Base-by-base conservation (phyloP, 2,329 filamentous ascomycete species). In the Emmonsia crescens region DNA sequence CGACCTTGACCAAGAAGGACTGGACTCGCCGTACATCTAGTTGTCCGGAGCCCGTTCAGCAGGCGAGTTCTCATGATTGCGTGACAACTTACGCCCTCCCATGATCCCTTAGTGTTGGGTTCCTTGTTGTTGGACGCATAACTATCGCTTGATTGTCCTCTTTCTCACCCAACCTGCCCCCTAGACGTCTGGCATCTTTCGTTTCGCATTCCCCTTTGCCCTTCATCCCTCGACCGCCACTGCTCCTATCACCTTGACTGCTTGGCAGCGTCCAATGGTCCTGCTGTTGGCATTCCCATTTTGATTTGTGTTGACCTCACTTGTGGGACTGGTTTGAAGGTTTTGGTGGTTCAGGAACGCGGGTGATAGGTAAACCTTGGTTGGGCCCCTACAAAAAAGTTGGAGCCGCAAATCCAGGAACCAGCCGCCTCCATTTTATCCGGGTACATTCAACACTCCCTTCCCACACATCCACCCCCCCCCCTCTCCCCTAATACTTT, bases 321-420 rank as follows among this genome's bases (percentile, higher is more conserved):
- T 29, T 31, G 24, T 21, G 27, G 27, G 56, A 44, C 38, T 4
- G 40, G 27, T 12, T 27, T 9, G n/a, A 9, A 38, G 51, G 27
- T 55, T 42, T 38, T 27, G 14, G 54, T 40, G 54, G 54, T 19
- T 48, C 56, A 57, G 56, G 56, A 46, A 57, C 56, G 40, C 55
- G 21, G 12, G 38, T 31, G 27, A 31, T 31, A 12, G 10, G n/a
- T 31, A 29, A 57, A 57, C 56, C 56, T 46, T 57, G 56, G 56
- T 38, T 57, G 19, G 51, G 19, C 31, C 31, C 16, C 27, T 36
- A 4, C 33, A 8, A 38, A 38, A 56, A 40, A 56, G 52, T 40
- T 40, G 31, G 52, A 56, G 31, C 56, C 56, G 40, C 40, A 46
- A 46, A 38, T 42, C 54, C 54, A 57, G 36, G 54, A 57, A 57